Conservation (phyloP, 2,329 filamentous ascomycete genomes). For the Diaporthe ampelina region DNA sequence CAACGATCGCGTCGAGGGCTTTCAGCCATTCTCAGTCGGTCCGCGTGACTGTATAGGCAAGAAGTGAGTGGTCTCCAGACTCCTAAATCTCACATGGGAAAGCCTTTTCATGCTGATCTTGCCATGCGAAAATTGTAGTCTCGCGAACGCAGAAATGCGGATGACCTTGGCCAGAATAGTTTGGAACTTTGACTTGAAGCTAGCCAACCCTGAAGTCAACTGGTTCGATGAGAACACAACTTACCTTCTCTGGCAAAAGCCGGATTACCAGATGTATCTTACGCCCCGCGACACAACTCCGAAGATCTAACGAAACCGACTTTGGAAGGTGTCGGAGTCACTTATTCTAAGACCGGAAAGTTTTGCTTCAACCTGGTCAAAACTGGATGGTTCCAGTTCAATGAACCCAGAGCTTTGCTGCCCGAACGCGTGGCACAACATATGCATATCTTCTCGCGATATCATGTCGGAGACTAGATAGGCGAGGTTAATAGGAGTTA, state of each 20-base stretch:
- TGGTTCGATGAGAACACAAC: neutral
- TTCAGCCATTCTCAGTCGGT: neutral
- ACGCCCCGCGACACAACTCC: neutral
- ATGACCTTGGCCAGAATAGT: constrained; percentile 18
- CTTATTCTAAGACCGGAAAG: neutral
- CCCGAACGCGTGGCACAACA: no score
- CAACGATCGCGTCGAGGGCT: neutral
- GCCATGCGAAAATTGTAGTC: neutral
- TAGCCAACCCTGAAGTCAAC: neutral
- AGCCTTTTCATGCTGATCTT: neutral
- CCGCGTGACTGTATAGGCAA: neutral
- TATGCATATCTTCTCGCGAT: no score
- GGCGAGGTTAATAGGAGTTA: no score
- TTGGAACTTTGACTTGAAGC: constrained; percentile 6
- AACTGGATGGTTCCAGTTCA: neutral
- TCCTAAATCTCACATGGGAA: neutral
- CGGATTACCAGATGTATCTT: neutral
- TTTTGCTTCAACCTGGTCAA: neutral
- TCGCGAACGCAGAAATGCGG: constrained; percentile 3
- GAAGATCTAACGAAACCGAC: neutral
- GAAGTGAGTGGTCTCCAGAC: neutral
- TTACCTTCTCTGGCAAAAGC: neutral
- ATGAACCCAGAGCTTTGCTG: no score
- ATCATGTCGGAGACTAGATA: no score
- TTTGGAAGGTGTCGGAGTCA: neutral